These are phyloP conservation scores for Vigna radiata DNA, from an alignment of 306 rosid species.

Conservation along the genomic window DNA sequence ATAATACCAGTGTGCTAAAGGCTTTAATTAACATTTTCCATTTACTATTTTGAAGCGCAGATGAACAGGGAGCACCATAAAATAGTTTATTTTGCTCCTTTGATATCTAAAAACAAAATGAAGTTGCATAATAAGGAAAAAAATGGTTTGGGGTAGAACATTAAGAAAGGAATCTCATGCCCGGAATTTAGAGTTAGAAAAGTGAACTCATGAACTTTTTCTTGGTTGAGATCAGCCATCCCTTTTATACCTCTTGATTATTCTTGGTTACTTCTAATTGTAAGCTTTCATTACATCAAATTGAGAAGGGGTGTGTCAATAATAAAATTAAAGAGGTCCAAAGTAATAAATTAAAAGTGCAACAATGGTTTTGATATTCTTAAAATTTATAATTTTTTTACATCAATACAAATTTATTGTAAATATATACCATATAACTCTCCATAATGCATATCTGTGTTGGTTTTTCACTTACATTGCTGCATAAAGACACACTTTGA, in stretches of 20 bases:
- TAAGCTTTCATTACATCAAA: conserved; percentile 10
- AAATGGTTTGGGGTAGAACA: conserved; percentile 24
- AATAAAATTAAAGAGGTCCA: background rate
- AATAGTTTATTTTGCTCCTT: too few species aligned
- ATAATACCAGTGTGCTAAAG: too few species aligned
- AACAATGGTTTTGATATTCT: background rate
- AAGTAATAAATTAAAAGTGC: background rate
- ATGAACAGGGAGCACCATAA: too few species aligned
- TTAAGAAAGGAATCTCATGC: conserved; percentile 57
- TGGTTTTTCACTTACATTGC: conserved; percentile 21
- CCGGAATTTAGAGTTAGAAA: conserved; percentile 32
- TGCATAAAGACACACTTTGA: conserved; percentile 6
- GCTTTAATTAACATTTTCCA: too few species aligned
- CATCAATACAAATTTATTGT: background rate
- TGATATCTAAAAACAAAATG: conserved; percentile 1
- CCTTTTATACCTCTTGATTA: conserved; percentile 36
- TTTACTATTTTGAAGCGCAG: too few species aligned
- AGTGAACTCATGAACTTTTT: conserved; percentile 39
- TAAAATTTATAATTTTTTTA: background rate
- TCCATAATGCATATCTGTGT: background rate
- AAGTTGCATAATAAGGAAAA: background rate
- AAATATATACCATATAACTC: conserved; percentile 1
- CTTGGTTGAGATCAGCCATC: conserved; percentile 36
- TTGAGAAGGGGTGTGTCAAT: background rate
- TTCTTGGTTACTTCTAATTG: conserved; percentile 28